Evolutionary conservation across 306 rosid genomes (phyloP).

Genomic region (Myrica gale): DNA sequence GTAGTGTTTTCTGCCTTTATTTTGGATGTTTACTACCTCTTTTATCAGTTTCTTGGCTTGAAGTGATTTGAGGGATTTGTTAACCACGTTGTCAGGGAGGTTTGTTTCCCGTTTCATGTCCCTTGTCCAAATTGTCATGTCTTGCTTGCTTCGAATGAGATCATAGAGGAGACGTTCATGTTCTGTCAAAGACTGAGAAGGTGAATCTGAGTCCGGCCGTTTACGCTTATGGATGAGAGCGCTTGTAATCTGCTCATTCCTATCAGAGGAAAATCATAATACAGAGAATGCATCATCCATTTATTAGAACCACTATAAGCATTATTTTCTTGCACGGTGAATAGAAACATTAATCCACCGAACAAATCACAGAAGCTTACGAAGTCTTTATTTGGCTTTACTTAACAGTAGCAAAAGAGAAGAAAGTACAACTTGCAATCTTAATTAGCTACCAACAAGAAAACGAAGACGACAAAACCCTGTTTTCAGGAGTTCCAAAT

Average conservation of each 20-base stretch:
- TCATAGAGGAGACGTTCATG: constrained; percentile 46
- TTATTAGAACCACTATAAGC: background rate
- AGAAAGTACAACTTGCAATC: background rate
- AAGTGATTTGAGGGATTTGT: constrained; percentile 52
- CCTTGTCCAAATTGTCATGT: constrained; percentile 58
- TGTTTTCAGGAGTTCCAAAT: background rate
- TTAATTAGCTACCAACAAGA: background rate
- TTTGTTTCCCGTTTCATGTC: constrained; percentile 58
- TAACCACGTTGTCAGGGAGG: constrained; percentile 38
- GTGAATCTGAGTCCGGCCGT: constrained; percentile 37
- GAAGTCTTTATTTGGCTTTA: background rate
- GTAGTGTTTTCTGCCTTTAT: constrained; percentile 66
- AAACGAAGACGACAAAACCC: background rate
- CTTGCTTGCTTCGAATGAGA: constrained; percentile 49
- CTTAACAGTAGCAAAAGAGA: background rate
- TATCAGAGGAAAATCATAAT: constrained; percentile 12
- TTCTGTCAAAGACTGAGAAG: constrained; percentile 37
- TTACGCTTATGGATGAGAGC: constrained; percentile 52
- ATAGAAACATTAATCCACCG: background rate
- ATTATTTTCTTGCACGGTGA: background rate
- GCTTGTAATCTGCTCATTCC: constrained; percentile 52
- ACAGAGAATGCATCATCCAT: background rate
- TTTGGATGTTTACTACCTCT: constrained; percentile 60
- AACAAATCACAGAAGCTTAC: background rate
- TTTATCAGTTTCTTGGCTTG: constrained; percentile 53